These are phyloP conservation scores for Podaxis sp. DNA, from an alignment of 768 basidiomycete species.

Conservation along the genomic window DNA sequence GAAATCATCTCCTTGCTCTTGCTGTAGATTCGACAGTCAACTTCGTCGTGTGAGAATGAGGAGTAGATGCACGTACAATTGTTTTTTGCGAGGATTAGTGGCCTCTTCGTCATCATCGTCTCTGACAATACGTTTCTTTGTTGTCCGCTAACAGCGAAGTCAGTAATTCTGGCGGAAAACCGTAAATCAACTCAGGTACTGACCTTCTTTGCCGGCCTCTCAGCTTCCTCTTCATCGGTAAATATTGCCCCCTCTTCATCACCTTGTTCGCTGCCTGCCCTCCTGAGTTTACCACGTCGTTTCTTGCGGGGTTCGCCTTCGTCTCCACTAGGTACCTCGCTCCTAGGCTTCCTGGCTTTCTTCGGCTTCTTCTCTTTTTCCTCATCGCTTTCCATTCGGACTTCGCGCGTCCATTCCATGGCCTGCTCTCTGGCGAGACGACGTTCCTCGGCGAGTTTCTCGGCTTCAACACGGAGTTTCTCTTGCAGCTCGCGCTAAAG, in stretches of 20 bases:
- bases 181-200: conserved; percentile 14
- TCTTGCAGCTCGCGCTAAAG: conserved; percentile 61
- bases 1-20: conserved; percentile 89
- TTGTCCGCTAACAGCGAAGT: conserved; percentile 34
- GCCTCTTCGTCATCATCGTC: conserved; percentile 77
- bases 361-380: conserved; percentile 69
- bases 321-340: conserved; percentile 53
- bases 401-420: conserved; percentile 71
- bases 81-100: conserved; percentile 70
- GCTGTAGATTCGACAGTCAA: conserved; percentile 37
- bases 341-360: conserved; percentile 54
- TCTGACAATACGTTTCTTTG: conserved; percentile 75
- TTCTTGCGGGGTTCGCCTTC: conserved; percentile 74
- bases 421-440: conserved; percentile 76
- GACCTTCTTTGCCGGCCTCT: conserved; percentile 73
- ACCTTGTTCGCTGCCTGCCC: conserved; percentile 51
- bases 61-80: conserved; percentile 53
- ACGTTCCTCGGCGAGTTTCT: conserved; percentile 79
- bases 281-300: conserved; percentile 67
- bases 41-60: not conserved
- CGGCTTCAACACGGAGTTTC: conserved; percentile 65
- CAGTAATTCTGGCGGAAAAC: conserved; percentile 18
- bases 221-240: conserved; percentile 68
- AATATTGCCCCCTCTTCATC: conserved; percentile 68
- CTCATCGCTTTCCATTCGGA: conserved; percentile 72